These are phyloP conservation scores for Croton setiger DNA, from an alignment of 441 rosid genomes.

Conservation along the genomic window DNA sequence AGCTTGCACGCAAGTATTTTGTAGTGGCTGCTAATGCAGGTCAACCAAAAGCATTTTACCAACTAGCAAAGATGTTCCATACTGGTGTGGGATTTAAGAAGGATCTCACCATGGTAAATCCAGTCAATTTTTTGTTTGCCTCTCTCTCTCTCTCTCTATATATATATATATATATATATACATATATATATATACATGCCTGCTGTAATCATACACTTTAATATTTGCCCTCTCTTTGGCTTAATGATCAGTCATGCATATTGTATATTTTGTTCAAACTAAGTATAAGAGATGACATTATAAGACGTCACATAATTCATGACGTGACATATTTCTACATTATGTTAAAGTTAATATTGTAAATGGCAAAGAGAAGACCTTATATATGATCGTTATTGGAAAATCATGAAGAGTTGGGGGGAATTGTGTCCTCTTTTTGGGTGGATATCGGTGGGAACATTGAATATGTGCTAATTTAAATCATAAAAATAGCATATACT, in stretches of 20 bases:
- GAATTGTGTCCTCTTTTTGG: not conserved
- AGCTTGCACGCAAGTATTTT: constrained; percentile 67
- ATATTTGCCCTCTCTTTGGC: not conserved
- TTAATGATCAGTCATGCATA: not conserved
- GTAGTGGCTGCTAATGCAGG: constrained; percentile 87
- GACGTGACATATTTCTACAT: not conserved
- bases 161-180: too few relatives aligned
- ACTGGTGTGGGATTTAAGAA: constrained; percentile 92
- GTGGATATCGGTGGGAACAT: not conserved
- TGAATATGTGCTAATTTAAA: not conserved
- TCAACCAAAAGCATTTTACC: constrained; percentile 97
- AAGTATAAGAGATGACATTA: too few relatives aligned
- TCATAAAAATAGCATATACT: not conserved
- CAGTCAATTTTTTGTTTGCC: not conserved
- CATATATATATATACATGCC: too few relatives aligned
- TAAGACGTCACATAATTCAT: too few relatives aligned
- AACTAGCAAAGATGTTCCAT: constrained; percentile 98
- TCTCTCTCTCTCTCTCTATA: not conserved
- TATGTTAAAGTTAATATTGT: not conserved
- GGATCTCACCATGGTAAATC: constrained; percentile 65
- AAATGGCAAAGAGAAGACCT: not conserved
- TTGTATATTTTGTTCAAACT: too few relatives aligned
- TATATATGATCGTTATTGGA: not conserved
- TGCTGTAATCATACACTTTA: too few relatives aligned
- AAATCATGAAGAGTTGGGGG: not conserved